These are phyloP conservation scores for Conidiobolus incongruus DNA, from an alignment of 371 early-diverging fungal genomes.

Conservation along the genomic window DNA sequence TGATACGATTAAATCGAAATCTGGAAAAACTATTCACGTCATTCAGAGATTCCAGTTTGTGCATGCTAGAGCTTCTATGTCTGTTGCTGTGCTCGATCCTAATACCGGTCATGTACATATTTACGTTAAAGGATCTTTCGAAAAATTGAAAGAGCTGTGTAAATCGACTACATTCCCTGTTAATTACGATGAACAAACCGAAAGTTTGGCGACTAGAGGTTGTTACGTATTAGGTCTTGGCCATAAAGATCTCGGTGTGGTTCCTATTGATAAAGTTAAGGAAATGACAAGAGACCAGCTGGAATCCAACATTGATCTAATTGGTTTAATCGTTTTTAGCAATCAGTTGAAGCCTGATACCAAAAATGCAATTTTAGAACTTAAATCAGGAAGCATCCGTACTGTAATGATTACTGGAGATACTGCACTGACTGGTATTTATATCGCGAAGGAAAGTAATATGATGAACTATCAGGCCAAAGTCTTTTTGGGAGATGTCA, in stretches of 20 bases:
- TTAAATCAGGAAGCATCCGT: constrained; percentile 60
- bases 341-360: constrained; percentile 73
- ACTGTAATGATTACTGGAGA: constrained; percentile 97
- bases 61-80: constrained; percentile 63
- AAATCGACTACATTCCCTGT: constrained; percentile 25
- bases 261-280: constrained; percentile 14
- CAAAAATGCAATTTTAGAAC: constrained; percentile 35
- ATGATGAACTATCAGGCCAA: constrained; percentile 21
- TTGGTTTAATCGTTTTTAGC: constrained; percentile 62
- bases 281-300: constrained; percentile 30
- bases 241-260: constrained; percentile 20
- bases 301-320: constrained; percentile 34
- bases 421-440: constrained; percentile 67
- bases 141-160: constrained; percentile 37
- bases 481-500: constrained; percentile 23
- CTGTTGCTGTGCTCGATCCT: constrained; percentile 38
- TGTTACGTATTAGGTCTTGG: constrained; percentile 61
- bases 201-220: constrained; percentile 37
- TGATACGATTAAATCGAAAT: constrained; percentile 16
- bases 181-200: constrained; percentile 29
- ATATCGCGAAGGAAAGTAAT: constrained; percentile 57
- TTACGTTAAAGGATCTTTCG: constrained; percentile 70
- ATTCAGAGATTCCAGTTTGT: constrained; percentile 71
- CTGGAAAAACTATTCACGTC: constrained; percentile 14
- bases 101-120: constrained; percentile 28